Evolutionary conservation across 2,329 filamentous ascomycete genomes (phyloP).

Genomic region (Sporothrix globosa): DNA sequence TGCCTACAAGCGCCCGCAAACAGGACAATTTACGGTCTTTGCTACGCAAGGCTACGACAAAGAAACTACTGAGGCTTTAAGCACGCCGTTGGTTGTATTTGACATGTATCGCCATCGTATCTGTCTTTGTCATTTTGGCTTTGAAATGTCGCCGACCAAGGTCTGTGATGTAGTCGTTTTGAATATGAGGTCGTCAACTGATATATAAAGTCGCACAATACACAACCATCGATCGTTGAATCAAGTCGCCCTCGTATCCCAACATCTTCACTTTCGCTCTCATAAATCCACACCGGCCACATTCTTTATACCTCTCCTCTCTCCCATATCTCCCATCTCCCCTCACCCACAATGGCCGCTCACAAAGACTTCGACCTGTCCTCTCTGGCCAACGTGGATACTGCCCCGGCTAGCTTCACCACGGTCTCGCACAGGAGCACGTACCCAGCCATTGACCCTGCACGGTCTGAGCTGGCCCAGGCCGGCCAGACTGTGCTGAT

Average conservation of each 20-base stretch:
- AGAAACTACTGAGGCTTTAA: background rate
- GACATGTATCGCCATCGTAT: too few relatives aligned
- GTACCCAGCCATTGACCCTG: slow-evolving; percentile 47
- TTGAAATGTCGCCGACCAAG: too few relatives aligned
- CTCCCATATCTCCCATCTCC: background rate
- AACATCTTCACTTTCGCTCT: too few relatives aligned
- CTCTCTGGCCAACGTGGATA: background rate
- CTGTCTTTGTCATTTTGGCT: too few relatives aligned
- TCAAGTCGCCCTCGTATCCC: too few relatives aligned
- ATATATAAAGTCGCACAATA: too few relatives aligned
- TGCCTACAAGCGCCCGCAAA: background rate
- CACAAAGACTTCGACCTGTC: background rate
- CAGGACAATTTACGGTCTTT: background rate
- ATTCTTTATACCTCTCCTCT: background rate
- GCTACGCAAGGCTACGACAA: background rate
- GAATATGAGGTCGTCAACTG: too few relatives aligned
- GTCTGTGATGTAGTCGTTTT: too few relatives aligned
- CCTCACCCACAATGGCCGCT: background rate
- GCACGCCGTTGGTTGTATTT: too few relatives aligned
- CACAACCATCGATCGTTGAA: too few relatives aligned
- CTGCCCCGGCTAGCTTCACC: slow-evolving; percentile 24
- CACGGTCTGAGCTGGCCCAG: slow-evolving; percentile 47
- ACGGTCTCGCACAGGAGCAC: slow-evolving; percentile 40
- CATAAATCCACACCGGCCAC: background rate
- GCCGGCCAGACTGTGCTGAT: slow-evolving; percentile 46